Conservation (phyloP, 306 rosid species). For the Parietaria judaica region DNA sequence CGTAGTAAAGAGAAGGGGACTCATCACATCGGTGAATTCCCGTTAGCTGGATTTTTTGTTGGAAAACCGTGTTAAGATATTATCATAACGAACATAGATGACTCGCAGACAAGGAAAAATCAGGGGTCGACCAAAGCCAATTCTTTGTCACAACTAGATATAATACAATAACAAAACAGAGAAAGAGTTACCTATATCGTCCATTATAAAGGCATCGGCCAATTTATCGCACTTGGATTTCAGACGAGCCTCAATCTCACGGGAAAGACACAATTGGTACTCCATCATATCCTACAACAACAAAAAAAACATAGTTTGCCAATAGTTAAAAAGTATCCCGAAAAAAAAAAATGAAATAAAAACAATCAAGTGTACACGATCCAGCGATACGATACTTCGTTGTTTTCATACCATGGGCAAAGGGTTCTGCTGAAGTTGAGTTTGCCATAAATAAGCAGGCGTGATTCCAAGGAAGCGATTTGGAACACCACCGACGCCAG, state of each 20-base stretch:
- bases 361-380: conserved; percentile 2
- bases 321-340: conserved; percentile 6
- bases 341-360: conserved; percentile 11
- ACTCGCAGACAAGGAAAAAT: neutral
- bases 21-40: too few relatives aligned
- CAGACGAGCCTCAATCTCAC: conserved; percentile 70
- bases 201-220: conserved; percentile 58
- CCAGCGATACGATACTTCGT: neutral
- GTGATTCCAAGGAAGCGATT: conserved; percentile 84
- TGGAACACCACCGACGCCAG: conserved; percentile 85
- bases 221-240: conserved; percentile 64
- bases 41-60: too few relatives aligned
- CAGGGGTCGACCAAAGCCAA: conserved; percentile 3
- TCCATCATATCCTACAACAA: conserved; percentile 64
- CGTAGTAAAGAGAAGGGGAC: too few relatives aligned
- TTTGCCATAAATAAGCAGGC: conserved; percentile 79
- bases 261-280: conserved; percentile 65
- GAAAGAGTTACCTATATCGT: conserved; percentile 51
- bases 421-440: conserved; percentile 59
- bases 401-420: conserved; percentile 48
- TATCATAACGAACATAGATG: neutral
- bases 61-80: neutral
- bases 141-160: neutral
- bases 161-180: neutral
- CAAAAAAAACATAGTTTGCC: conserved; percentile 6